Evolutionary conservation across 2,329 filamentous ascomycete genomes (phyloP).

Genomic region (Sporothrix brunneoviolacea): DNA sequence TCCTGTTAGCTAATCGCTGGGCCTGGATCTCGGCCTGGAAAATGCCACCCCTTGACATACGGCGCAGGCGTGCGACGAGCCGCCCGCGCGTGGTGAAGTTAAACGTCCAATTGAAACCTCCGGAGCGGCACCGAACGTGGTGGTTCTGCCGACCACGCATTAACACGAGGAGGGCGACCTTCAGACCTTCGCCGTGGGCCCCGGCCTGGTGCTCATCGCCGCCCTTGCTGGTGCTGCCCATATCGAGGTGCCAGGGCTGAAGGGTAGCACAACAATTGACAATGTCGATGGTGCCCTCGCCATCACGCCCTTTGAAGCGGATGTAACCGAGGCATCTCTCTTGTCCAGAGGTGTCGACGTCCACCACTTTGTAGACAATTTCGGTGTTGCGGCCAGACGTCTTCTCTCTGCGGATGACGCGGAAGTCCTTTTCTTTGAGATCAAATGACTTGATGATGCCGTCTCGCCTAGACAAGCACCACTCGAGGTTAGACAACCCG

Average conservation of each 20-base stretch:
- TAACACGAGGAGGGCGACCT: slow-evolving; percentile 26
- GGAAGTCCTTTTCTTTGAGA: slow-evolving; percentile 21
- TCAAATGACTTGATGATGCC: slow-evolving; percentile 16
- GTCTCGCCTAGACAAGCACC: not conserved
- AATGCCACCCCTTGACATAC: not conserved
- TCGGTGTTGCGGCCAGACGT: slow-evolving; percentile 15
- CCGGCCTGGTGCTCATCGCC: slow-evolving; percentile 21
- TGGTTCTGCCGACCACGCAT: slow-evolving; percentile 24
- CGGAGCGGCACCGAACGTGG: slow-evolving; percentile 21
- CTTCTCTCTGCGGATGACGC: slow-evolving; percentile 19
- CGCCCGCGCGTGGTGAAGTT: slow-evolving; percentile 21
- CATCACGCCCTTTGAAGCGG: slow-evolving; percentile 20
- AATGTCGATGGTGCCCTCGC: slow-evolving; percentile 25
- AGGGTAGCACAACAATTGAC: slow-evolving; percentile 24
- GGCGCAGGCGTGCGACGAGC: slow-evolving; percentile 7
- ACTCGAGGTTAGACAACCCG: too few species aligned
- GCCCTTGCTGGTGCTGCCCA: slow-evolving; percentile 24
- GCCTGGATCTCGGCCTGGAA: not conserved
- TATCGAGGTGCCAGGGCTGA: slow-evolving; percentile 25
- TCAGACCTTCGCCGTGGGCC: slow-evolving; percentile 27
- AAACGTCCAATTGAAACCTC: slow-evolving; percentile 26
- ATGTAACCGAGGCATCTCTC: slow-evolving; percentile 28
- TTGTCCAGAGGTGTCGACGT: not conserved
- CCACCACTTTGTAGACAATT: slow-evolving; percentile 24
- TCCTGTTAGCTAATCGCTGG: not conserved